A percentile compares a stretch with the other conserved stretches of the same genome.
Conservation (phyloP, 495 filamentous ascomycete species). For the Schizothecium vesticola region DNA sequence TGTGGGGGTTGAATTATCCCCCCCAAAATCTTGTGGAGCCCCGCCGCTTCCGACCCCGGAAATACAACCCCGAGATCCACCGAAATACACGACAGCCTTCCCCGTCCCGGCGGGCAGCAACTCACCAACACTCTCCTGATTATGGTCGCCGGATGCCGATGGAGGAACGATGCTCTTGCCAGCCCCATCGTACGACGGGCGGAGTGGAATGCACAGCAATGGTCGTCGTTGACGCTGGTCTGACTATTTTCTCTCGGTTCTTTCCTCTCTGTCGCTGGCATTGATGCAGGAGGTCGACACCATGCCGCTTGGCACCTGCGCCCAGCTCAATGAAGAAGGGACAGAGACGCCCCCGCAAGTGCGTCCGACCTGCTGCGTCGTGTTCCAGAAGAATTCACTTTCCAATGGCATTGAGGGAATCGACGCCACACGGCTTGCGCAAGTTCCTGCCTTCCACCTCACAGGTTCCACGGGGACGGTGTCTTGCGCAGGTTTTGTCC, state of each 20-base stretch:
- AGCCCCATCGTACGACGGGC: constrained; percentile 1
- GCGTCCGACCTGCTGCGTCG: not conserved
- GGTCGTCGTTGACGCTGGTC: not conserved
- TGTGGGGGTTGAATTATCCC: constrained; percentile 13
- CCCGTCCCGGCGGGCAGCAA: not conserved
- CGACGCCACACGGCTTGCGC: not conserved
- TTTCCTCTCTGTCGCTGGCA: constrained; percentile 6
- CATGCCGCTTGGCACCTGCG: constrained; percentile 4
- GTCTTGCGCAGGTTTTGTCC: not conserved
- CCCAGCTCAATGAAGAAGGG: constrained; percentile 3
- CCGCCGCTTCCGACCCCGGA: not conserved
- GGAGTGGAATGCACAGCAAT: not conserved
- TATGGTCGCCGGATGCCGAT: not conserved
- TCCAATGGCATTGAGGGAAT: not conserved
- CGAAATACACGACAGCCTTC: not conserved
- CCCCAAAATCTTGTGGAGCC: not conserved
- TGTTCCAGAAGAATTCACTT: not conserved
- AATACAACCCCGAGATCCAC: not conserved
- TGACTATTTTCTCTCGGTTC: not conserved
- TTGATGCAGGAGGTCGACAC: not conserved
- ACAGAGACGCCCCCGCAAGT: not conserved
- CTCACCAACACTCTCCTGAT: not conserved
- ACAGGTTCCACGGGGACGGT: not conserved
- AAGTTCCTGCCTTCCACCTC: not conserved
- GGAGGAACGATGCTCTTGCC: not conserved